Evolutionary conservation across 352 stramenopile genomes (phyloP), one percentile per base, ranked within the genome.

Genomic region (Globisporangium nunn): DNA sequence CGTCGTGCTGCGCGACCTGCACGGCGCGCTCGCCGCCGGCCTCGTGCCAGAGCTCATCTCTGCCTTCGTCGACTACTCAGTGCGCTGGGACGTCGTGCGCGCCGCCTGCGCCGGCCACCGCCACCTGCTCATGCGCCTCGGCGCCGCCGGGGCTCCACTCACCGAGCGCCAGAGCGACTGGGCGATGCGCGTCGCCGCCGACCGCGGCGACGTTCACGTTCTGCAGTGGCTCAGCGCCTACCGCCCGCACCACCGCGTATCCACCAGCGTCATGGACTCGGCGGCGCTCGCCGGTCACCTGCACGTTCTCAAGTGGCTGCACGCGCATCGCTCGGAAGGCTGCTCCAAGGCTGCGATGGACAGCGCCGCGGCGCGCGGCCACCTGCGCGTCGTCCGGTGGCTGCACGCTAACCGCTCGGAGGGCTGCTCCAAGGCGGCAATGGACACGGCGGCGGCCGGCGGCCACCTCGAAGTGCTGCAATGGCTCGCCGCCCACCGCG

Each of bases 261-360:
- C 78, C 0, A 72, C 74, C 40, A 75, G 70, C 62, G 71, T 88
- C 29, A 89, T 94, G 79, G 81, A 94, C 67, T 91, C 81, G 58
- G 81, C 84, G 0, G 84, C 84, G 50, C 66, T 81, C 33, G 71
- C 72, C 30, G 84, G 84, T 0, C 81, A 90, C 58, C 64, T 94
- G 12, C 55, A 69, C 39, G 73, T 90, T 18, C 63, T 94, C n/a
- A 74, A 88, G 47, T 92, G 80, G 80, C 72, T 94, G 14, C 75
- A 91, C 49, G 56, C 66, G n/a, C 72, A 88, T 55, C 76, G 78
- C 2, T 52, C 67, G 18, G 84, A 92, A 66, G 75, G 71, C 56
- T 94, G 81, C 68, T 79, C 81, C 14, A 82, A 73, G 4, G 65
- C 73, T 15, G 81, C 84, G 4, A 89, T 92, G 72, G 84, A 93